Conservation (phyloP, 306 rosid genomes). For the Vigna trinervia region DNA sequence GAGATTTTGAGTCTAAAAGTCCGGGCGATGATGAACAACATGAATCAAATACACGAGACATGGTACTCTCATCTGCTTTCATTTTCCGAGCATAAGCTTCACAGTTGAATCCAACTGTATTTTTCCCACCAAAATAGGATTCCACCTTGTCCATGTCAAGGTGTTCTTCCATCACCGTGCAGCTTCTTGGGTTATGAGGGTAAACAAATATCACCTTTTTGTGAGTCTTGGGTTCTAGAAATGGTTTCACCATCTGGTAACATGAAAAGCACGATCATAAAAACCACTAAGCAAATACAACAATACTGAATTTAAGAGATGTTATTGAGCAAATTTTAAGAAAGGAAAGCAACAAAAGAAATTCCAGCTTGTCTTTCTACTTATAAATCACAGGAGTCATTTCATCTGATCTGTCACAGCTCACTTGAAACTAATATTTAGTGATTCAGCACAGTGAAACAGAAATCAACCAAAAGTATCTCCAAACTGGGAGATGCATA, state of each 20-base stretch:
- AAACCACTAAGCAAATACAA: slow-evolving; percentile 1
- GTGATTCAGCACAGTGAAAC: slow-evolving; percentile 11
- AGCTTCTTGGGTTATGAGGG: slow-evolving; percentile 65
- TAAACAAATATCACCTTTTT: slow-evolving; percentile 75
- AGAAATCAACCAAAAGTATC: slow-evolving; percentile 17
- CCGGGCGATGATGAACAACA: slow-evolving; percentile 51
- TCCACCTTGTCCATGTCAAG: slow-evolving; percentile 70
- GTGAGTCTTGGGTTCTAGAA: slow-evolving; percentile 71
- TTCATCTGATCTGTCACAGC: neutral
- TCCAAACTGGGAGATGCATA: neutral
- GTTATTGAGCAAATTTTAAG: slow-evolving; percentile 11
- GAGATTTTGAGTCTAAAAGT: neutral
- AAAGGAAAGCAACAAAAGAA: slow-evolving; percentile 5
- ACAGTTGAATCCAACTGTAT: slow-evolving; percentile 49
- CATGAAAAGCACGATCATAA: slow-evolving; percentile 26
- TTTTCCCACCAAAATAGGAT: slow-evolving; percentile 70
- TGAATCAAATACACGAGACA: slow-evolving; percentile 43
- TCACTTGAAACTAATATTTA: slow-evolving; percentile 33
- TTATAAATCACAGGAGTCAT: slow-evolving; percentile 12
- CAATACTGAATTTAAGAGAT: slow-evolving; percentile 16
- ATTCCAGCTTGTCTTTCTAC: neutral
- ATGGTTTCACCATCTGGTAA: slow-evolving; percentile 79
- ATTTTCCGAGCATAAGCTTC: slow-evolving; percentile 61
- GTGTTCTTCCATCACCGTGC: slow-evolving; percentile 66
- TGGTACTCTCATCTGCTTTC: slow-evolving; percentile 69